phyloP scores from a whole-genome alignment of 225 moss, liverwort and hornwort species.

The Polytrichum formosum region DNA sequence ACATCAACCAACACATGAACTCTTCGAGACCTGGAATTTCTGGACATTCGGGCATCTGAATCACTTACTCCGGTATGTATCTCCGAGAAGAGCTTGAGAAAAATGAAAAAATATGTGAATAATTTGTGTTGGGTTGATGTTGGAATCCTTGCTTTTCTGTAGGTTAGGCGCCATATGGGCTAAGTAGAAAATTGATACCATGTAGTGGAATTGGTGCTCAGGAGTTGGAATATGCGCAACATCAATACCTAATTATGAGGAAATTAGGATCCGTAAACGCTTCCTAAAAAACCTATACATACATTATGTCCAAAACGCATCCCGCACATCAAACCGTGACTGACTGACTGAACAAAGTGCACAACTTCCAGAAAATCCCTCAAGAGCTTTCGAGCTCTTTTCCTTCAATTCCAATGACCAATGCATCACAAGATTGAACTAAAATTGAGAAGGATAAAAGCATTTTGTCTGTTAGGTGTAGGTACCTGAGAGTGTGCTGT shows the following conservation, averaged over 20 bases:
- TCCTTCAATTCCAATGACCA: no score
- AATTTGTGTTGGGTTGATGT: not conserved
- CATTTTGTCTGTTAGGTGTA: not conserved
- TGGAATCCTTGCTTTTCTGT: conserved; percentile 1
- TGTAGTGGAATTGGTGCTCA: no score
- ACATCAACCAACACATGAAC: no score
- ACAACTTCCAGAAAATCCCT: not conserved
- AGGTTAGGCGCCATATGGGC: no score
- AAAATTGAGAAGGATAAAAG: not conserved
- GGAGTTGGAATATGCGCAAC: no score
- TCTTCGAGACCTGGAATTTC: not conserved
- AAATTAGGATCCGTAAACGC: no score
- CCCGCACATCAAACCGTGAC: not conserved
- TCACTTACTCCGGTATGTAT: conserved; percentile 23
- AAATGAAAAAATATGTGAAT: conserved; percentile 13
- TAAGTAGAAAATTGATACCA: conserved; percentile 10
- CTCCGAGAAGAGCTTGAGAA: conserved; percentile 27
- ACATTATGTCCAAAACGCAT: not conserved
- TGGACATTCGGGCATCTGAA: conserved; percentile 50
- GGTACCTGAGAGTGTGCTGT: conserved; percentile 51
- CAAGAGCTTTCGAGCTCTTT: not conserved
- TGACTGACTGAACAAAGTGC: not conserved
- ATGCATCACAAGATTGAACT: no score
- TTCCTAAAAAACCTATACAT: not conserved
- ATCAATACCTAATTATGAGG: no score